These are phyloP conservation scores for Tympanopsis confertula DNA, from an alignment of 2,329 filamentous ascomycete species.

Conservation along the genomic window DNA sequence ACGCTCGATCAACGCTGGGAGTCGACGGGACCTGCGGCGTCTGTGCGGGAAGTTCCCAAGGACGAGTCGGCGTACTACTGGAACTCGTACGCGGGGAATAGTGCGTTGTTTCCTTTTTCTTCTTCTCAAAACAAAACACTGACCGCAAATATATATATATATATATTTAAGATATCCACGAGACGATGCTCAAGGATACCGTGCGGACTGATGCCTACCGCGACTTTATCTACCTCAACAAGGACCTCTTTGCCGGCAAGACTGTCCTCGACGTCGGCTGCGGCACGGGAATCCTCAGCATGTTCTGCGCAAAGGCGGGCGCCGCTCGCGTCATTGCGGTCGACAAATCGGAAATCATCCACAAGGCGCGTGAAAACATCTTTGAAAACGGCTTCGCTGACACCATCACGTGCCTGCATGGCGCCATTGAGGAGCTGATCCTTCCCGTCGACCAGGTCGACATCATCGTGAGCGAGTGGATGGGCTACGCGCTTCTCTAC, in stretches of 20 bases:
- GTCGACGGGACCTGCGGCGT: slow-evolving; percentile 16
- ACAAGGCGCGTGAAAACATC: slow-evolving; percentile 75
- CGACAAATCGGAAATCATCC: slow-evolving; percentile 82
- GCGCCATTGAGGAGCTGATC: slow-evolving; percentile 77
- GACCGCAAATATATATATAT: too few species aligned
- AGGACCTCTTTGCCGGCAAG: slow-evolving; percentile 75
- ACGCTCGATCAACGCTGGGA: slow-evolving; percentile 23
- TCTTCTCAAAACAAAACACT: too few species aligned
- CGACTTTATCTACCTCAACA: slow-evolving; percentile 89
- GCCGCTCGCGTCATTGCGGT: slow-evolving; percentile 80
- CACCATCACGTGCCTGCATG: slow-evolving; percentile 68
- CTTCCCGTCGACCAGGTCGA: slow-evolving; percentile 74
- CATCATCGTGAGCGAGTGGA: slow-evolving; percentile 94
- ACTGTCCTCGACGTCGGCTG: slow-evolving; percentile 85
- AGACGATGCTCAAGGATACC: slow-evolving; percentile 87
- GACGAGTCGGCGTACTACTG: slow-evolving; percentile 35
- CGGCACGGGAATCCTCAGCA: slow-evolving; percentile 74
- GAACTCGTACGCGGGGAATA: slow-evolving; percentile 50
- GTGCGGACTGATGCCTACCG: slow-evolving; percentile 84
- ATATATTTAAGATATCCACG: slow-evolving; percentile 87
- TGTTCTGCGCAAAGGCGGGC: slow-evolving; percentile 88
- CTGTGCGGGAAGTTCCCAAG: slow-evolving; percentile 17
- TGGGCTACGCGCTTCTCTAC: slow-evolving; percentile 88
- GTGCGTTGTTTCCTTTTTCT: slow-evolving; percentile 26
- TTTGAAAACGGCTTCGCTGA: slow-evolving; percentile 67